phyloP scores from a whole-genome alignment of 805 yeast genomes.

The Gaillardinia entomophila region DNA sequence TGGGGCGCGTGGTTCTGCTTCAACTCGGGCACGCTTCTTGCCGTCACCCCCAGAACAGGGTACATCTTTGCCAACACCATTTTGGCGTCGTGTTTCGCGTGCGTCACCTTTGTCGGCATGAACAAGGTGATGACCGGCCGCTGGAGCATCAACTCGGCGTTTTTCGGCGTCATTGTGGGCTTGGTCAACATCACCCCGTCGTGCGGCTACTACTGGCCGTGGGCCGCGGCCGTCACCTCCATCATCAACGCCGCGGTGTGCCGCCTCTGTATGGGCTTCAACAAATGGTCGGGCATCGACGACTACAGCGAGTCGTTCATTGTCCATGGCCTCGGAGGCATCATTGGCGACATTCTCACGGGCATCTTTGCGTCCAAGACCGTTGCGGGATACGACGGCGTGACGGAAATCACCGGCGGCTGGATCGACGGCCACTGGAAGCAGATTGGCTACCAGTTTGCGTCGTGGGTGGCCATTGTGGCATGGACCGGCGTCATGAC shows the following conservation, averaged over 20 bases:
- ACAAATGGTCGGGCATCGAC: conserved; percentile 38
- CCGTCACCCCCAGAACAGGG: conserved; percentile 38
- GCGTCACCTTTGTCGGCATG: conserved; percentile 35
- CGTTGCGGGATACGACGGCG: conserved; percentile 40
- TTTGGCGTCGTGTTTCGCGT: conserved; percentile 45
- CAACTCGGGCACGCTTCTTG: conserved; percentile 40
- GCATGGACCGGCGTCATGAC: conserved; percentile 44
- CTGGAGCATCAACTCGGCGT: conserved; percentile 37
- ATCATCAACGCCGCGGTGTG: conserved; percentile 34
- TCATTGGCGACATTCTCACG: conserved; percentile 33
- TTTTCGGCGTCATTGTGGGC: conserved; percentile 42
- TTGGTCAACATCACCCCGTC: conserved; percentile 44
- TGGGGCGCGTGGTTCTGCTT: conserved; percentile 49
- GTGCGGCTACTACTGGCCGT: conserved; percentile 42
- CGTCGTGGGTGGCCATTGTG: conserved; percentile 35
- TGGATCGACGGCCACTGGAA: conserved; percentile 42
- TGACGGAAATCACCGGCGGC: conserved; percentile 39
- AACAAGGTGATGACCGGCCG: conserved; percentile 38
- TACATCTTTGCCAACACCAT: conserved; percentile 46
- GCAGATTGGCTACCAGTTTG: conserved; percentile 43
- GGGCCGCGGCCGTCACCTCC: conserved; percentile 41
- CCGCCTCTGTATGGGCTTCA: conserved; percentile 26
- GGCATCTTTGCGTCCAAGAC: conserved; percentile 42
- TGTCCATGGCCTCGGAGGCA: conserved; percentile 45
- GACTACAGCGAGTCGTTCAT: conserved; percentile 42